Percentiles rank a stretch among this genome's conserved stretches.
phyloP scores from a whole-genome alignment of 2,329 filamentous ascomycete species.

The Elsinoe necatrix region DNA sequence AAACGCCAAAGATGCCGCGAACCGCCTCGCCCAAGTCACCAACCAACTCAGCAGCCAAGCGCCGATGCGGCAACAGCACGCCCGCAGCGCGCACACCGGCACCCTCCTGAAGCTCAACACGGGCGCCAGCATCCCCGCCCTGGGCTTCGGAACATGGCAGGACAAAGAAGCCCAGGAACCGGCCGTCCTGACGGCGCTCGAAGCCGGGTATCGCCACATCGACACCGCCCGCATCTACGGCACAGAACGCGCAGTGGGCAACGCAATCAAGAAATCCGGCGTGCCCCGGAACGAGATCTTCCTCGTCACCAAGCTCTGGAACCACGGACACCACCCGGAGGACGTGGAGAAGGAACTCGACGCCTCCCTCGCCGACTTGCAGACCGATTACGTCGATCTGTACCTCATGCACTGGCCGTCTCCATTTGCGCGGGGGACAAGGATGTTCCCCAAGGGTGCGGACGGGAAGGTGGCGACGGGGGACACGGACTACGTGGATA shows the following conservation, averaged over 20 bases:
- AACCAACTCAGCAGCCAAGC: constrained; percentile 23
- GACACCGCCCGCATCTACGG: constrained; percentile 33
- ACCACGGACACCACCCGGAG: constrained; percentile 53
- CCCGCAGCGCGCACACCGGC: constrained; percentile 17
- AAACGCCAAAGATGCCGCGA: constrained; percentile 19
- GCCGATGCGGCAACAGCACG: constrained; percentile 20
- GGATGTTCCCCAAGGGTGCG: constrained; percentile 39
- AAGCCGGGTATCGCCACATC: constrained; percentile 48
- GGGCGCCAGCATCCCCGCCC: constrained; percentile 30
- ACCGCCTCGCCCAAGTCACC: constrained; percentile 20
- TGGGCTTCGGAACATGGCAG: constrained; percentile 50
- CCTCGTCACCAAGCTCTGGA: constrained; percentile 58
- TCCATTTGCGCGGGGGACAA: constrained; percentile 44
- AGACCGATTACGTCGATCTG: constrained; percentile 59
- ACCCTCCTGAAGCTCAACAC: constrained; percentile 35
- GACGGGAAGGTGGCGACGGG: constrained; percentile 36
- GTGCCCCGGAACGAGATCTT: constrained; percentile 58
- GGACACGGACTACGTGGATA: constrained; percentile 43
- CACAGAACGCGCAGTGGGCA: constrained; percentile 58
- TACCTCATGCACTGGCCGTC: constrained; percentile 62
- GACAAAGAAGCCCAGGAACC: constrained; percentile 43
- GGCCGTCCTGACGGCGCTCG: constrained; percentile 39
- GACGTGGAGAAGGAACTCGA: constrained; percentile 51
- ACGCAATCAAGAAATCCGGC: constrained; percentile 54
- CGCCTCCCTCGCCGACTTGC: constrained; percentile 54